Percentiles rank a stretch among this genome's conserved stretches.
These are phyloP conservation scores for Hymenoscyphus repandus DNA, from an alignment of 2,329 filamentous ascomycete species.

Conservation along the genomic window DNA sequence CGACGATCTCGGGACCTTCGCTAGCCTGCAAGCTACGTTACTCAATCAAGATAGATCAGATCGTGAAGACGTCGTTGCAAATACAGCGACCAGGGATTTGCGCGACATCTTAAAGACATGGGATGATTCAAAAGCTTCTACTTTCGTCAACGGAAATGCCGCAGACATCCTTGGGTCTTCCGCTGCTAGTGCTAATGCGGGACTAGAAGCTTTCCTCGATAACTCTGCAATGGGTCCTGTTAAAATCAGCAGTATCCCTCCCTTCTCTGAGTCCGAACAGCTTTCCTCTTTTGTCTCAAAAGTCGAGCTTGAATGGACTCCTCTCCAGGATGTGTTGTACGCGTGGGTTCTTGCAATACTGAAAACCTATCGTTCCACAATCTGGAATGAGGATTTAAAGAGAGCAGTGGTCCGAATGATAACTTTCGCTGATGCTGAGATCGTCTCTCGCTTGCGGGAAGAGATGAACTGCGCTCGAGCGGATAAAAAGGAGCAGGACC, in stretches of 20 bases:
- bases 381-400: constrained; percentile 57
- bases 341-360: constrained; percentile 51
- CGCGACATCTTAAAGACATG: constrained; percentile 33
- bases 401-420: constrained; percentile 49
- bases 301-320: constrained; percentile 46
- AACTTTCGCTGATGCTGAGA: constrained; percentile 43
- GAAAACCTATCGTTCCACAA: constrained; percentile 45
- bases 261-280: constrained; percentile 49
- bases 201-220: constrained; percentile 58
- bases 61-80: constrained; percentile 17
- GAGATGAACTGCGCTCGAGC: constrained; percentile 33
- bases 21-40: constrained; percentile 25
- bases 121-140: constrained; percentile 35
- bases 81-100: constrained; percentile 33
- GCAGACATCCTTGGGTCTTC: constrained; percentile 30
- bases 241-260: constrained; percentile 40
- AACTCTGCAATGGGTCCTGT: constrained; percentile 54
- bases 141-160: constrained; percentile 28
- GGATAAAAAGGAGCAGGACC: constrained; percentile 24
- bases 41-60: constrained; percentile 13
- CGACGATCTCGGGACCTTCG: constrained; percentile 27
- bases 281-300: constrained; percentile 46
- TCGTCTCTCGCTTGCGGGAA: constrained; percentile 43
- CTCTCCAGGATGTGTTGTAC: constrained; percentile 51
- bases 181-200: constrained; percentile 32